Evolutionary conservation across 2,329 filamentous ascomycete genomes (phyloP).

Genomic region (Neoarthrinium moseri): DNA sequence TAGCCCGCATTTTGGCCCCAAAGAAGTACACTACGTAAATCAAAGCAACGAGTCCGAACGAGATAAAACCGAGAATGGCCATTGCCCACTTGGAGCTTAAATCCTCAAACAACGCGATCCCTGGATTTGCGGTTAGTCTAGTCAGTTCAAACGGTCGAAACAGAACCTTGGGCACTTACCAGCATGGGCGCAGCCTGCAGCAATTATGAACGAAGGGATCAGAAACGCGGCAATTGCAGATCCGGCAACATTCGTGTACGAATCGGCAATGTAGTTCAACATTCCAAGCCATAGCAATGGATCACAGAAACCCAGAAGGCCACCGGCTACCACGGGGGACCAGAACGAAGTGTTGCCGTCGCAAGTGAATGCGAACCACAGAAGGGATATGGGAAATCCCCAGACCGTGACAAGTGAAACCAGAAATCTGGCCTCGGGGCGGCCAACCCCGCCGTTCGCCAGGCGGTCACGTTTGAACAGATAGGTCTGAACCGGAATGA

Average conservation of each 20-base stretch:
- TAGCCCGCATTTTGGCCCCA: constrained; percentile 29
- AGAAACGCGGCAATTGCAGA: constrained; percentile 41
- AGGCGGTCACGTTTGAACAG: constrained; percentile 36
- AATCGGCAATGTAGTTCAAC: constrained; percentile 41
- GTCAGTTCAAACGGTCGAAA: neutral
- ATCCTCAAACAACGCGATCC: constrained; percentile 34
- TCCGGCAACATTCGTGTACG: constrained; percentile 39
- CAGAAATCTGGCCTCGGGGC: constrained; percentile 40
- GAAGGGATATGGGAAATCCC: constrained; percentile 38
- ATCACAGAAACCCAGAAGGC: constrained; percentile 37
- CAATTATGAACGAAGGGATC: constrained; percentile 40
- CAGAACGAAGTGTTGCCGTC: constrained; percentile 37
- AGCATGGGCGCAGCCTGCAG: constrained; percentile 37
- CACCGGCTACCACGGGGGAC: constrained; percentile 38
- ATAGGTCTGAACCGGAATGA: constrained; percentile 40
- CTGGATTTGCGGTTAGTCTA: constrained; percentile 12
- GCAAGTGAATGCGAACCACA: constrained; percentile 42
- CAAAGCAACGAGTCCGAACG: constrained; percentile 34
- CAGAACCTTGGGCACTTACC: constrained; percentile 26
- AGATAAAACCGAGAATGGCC: constrained; percentile 37
- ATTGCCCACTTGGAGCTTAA: constrained; percentile 39
- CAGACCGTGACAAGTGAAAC: constrained; percentile 39
- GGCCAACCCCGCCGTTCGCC: constrained; percentile 28
- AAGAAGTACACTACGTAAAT: constrained; percentile 41
- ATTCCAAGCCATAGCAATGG: constrained; percentile 41